phyloP scores from a whole-genome alignment of 2,329 filamentous ascomycete genomes.

The Monosporascus sp. region DNA sequence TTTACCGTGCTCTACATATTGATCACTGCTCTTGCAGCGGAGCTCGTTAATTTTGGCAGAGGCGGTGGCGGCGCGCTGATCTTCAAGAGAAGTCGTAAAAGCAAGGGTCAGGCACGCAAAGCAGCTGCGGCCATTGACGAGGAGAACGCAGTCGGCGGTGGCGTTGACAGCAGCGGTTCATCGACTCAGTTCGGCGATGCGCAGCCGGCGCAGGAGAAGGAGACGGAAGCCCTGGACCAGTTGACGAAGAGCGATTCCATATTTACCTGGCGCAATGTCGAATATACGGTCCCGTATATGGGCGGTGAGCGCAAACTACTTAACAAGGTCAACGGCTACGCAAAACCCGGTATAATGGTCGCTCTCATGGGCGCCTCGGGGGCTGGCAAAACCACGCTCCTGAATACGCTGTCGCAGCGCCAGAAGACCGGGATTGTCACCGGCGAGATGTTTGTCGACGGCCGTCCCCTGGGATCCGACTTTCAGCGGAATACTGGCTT shows the following conservation, averaged over 20 bases:
- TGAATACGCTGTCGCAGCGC: conserved; percentile 71
- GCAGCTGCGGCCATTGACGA: conserved; percentile 45
- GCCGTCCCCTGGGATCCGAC: conserved; percentile 52
- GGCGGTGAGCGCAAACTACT: conserved; percentile 57
- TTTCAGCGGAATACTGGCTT: conserved; percentile 69
- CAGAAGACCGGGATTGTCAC: conserved; percentile 59
- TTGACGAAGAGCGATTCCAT: conserved; percentile 56
- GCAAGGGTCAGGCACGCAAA: conserved; percentile 48
- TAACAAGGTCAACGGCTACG: conserved; percentile 70
- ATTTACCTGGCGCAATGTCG: conserved; percentile 67
- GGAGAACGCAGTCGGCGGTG: conserved; percentile 44
- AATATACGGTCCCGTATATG: conserved; percentile 68
- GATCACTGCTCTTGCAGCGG: conserved; percentile 65
- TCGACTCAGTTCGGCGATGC: conserved; percentile 13
- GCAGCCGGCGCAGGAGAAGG: conserved; percentile 13
- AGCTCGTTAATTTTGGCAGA: conserved; percentile 58
- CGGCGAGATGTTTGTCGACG: conserved; percentile 72
- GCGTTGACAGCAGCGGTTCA: conserved; percentile 19
- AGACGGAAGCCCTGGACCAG: conserved; percentile 34
- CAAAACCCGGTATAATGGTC: conserved; percentile 74
- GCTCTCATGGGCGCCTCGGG: conserved; percentile 78
- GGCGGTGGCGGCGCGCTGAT: conserved; percentile 63
- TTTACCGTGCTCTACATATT: conserved; percentile 71
- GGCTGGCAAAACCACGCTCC: conserved; percentile 77
- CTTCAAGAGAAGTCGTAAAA: conserved; percentile 64